These are phyloP conservation scores for Oxytropis ochrocephala DNA, from an alignment of 306 rosid genomes.

Conservation along the genomic window DNA sequence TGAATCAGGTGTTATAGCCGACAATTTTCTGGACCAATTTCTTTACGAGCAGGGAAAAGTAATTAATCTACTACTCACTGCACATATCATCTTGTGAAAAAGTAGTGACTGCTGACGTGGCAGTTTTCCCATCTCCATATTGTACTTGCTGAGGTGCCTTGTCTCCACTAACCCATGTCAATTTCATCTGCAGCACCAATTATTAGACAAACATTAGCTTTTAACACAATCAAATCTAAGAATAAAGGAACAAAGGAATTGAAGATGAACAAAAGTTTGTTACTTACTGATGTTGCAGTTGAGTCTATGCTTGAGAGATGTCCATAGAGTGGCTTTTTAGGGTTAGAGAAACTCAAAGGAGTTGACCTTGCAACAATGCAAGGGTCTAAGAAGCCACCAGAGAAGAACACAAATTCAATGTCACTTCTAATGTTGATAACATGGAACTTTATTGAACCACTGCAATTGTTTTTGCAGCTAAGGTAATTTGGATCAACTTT, in stretches of 20 bases:
- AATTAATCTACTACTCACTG: slow-evolving; percentile 46
- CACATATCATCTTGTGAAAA: slow-evolving; percentile 73
- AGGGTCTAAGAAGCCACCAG: slow-evolving; percentile 55
- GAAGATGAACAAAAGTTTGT: background rate
- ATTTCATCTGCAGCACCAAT: slow-evolving; percentile 52
- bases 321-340: slow-evolving; percentile 62
- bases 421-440: slow-evolving; percentile 79
- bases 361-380: slow-evolving; percentile 45
- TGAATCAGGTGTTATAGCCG: too few species aligned
- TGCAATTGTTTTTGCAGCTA: slow-evolving; percentile 57
- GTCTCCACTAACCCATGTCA: slow-evolving; percentile 93
- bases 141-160: slow-evolving; percentile 55
- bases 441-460: slow-evolving; percentile 65
- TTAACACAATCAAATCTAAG: background rate
- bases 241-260: background rate
- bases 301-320: slow-evolving; percentile 70
- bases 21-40: too few species aligned
- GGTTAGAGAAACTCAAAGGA: slow-evolving; percentile 50
- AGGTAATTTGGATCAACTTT: slow-evolving; percentile 62
- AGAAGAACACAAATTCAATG: slow-evolving; percentile 66
- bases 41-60: background rate
- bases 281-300: slow-evolving; percentile 51
- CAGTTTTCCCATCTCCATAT: slow-evolving; percentile 45
- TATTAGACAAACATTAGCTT: background rate
- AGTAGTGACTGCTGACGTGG: slow-evolving; percentile 52